Percentiles rank a stretch among this genome's conserved stretches.
These are phyloP conservation scores for Eustoma russellianum DNA, from an alignment of 257 asterid genomes.

Conservation along the genomic window DNA sequence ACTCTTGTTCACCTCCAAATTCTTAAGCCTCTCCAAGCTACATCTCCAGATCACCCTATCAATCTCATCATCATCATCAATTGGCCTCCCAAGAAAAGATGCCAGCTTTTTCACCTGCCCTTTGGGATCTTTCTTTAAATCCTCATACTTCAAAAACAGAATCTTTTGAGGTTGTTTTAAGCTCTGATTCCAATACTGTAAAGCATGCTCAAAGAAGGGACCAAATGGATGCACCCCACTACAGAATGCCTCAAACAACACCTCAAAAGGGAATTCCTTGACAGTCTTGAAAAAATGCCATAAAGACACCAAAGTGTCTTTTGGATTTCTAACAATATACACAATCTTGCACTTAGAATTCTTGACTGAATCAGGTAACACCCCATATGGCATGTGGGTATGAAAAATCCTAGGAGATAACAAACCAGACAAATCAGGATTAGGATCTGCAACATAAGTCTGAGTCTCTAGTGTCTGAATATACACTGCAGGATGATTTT, in stretches of 20 bases:
- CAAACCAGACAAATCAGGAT: constrained; percentile 9
- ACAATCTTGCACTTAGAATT: constrained; percentile 3
- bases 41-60: constrained; percentile 30
- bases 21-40: constrained; percentile 34
- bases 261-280: constrained; percentile 15
- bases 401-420: constrained; percentile 5
- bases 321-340: background rate
- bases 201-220: constrained; percentile 26
- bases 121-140: constrained; percentile 23
- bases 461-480: constrained; percentile 8
- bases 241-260: constrained; percentile 25
- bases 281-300: background rate
- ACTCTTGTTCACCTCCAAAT: constrained; percentile 34
- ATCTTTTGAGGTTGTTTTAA: constrained; percentile 25
- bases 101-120: constrained; percentile 25
- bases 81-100: constrained; percentile 31
- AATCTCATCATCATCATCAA: constrained; percentile 14
- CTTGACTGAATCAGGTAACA: constrained; percentile 1
- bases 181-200: constrained; percentile 30
- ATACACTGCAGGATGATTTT: constrained; percentile 2
- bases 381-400: constrained; percentile 1
- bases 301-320: background rate
- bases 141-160: constrained; percentile 36
- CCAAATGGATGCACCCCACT: constrained; percentile 24
- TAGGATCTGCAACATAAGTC: background rate